Conservation (phyloP, 2,329 filamentous ascomycete species). For the Didymella glomerata region DNA sequence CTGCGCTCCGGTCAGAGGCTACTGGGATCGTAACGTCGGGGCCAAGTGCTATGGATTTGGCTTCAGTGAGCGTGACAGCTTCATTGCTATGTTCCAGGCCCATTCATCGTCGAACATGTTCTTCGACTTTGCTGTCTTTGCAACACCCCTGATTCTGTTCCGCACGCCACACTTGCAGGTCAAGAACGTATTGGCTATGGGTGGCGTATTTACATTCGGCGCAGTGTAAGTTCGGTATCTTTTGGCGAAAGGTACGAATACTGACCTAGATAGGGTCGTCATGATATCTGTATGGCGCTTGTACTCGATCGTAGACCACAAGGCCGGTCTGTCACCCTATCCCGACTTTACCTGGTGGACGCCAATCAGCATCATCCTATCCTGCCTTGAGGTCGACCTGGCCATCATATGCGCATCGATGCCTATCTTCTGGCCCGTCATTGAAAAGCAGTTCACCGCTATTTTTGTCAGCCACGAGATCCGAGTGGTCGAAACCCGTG, state of each 20-base stretch:
- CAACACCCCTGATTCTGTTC: conserved; percentile 45
- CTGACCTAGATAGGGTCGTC: conserved; percentile 40
- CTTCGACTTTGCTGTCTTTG: conserved; percentile 46
- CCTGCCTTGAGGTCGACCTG: conserved; percentile 45
- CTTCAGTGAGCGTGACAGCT: conserved; percentile 26
- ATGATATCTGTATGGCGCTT: conserved; percentile 45
- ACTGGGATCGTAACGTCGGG: conserved; percentile 33
- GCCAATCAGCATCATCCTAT: conserved; percentile 38
- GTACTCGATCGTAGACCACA: conserved; percentile 36
- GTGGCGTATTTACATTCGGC: conserved; percentile 45
- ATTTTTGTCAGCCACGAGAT: conserved; percentile 50
- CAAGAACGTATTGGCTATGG: conserved; percentile 42
- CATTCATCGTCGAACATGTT: conserved; percentile 48
- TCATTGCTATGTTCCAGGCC: conserved; percentile 37
- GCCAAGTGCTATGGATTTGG: conserved; percentile 45
- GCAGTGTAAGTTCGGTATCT: conserved; percentile 33
- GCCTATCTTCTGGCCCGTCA: conserved; percentile 49
- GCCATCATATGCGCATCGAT: conserved; percentile 48
- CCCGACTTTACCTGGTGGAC: conserved; percentile 47
- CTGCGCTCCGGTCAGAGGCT: conserved; percentile 38
- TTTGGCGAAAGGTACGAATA: background rate
- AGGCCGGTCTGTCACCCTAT: conserved; percentile 43
- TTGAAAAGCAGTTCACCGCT: conserved; percentile 36
- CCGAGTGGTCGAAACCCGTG: conserved; percentile 41
- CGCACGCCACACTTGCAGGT: conserved; percentile 34